Base-by-base conservation (phyloP, 331 rosid genomes). In the Telfairia occidentalis region DNA sequence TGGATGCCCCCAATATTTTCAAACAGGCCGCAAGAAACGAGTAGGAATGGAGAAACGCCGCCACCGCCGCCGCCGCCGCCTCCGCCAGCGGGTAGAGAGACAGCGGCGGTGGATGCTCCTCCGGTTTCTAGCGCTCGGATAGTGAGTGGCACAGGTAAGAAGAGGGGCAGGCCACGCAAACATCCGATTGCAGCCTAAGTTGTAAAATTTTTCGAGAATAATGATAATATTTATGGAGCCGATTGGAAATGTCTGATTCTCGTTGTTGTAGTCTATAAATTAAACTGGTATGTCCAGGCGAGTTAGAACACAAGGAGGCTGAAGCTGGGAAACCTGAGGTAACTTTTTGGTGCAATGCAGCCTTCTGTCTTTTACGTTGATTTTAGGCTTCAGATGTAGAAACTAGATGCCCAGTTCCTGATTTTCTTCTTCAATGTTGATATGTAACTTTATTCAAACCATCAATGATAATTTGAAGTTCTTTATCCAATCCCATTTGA, bases 1-100 rank as follows among this genome's bases (percentile, higher is more conserved):
- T 89, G 95, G 96, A 85, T 89, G 96, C 86, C 90, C 0, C 78
- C 84, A 1, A 75, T 81, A 0, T 84, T 81, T 37, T 19, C 78
- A 0, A n/a, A 49, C 8, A 72, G 7, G 28, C 73, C 48, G 12
- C 83, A 66, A 53, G 79, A 60, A 43, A 71, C 18, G 26, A 79
- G 13, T 12, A 49, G 74, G 50, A 80, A 79, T 35, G 78, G 46
- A 45, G 77, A 64, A 29, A 40, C 73, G 26, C 21, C 52, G 34
- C 16, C 16, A 19, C 2, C 9, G 37, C 13, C 11, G 61, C 19
- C 19, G 65, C 19, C 9, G 29, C 21, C 23, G 61, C 2, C 4
- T 32, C 28, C 46, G 46, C 46, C 46, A 0, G 2, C 46, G 2
- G 79, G 48, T 46, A 32, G 23, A 13, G 74, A 11, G 52, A 35